Evolutionary conservation across 1,284 basidiomycete genomes (phyloP), one percentile per base, ranked within the genome.

Genomic region (Somion occarium): DNA sequence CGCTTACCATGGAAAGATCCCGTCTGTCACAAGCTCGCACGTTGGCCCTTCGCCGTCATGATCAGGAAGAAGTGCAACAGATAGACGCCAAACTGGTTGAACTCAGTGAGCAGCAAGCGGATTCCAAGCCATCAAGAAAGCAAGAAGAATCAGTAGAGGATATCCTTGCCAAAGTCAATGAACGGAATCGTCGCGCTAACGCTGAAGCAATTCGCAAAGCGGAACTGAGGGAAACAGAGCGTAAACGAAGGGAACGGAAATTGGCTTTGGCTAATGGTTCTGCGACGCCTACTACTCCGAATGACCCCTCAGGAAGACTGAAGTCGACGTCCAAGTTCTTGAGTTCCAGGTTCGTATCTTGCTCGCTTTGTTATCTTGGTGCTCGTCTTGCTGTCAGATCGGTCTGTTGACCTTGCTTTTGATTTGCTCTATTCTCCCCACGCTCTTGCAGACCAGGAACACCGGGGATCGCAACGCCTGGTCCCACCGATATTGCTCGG

Each of bases 161-260:
- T 53, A 70, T 80, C 58, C 76, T 95, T 26, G 81, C 86, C 18
- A 82, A 74, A 64, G 86, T 97, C 53, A 96, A 95, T 65, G 91
- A 94, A 68, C 81, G 91, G 48, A 96, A 98, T 65, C 79, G 91
- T 39, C 81, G 79, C 58, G 83, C 85, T 44, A 96, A 95, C 53
- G 62, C 83, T 54, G 91, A 93, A 59, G 78, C 82, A 1, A 82
- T 93, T 54, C 76, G 88, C 46, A 82, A 81, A 56, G 88, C 91
- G 0, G 93, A 95, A 68, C 64, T 83, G 38, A 73, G 74, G 30
- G 82, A 86, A 54, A 70, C 79, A 5, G 84, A 87, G 57, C 73
- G 82, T 43, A 85, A 82, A 64, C 72, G 82, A 45, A 72, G 74
- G 53, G 83, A 87, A 55, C 78, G 86, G 48, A 85, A 83, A 65